phyloP scores from a whole-genome alignment of 805 yeast species.

The Blastobotrys americana region DNA sequence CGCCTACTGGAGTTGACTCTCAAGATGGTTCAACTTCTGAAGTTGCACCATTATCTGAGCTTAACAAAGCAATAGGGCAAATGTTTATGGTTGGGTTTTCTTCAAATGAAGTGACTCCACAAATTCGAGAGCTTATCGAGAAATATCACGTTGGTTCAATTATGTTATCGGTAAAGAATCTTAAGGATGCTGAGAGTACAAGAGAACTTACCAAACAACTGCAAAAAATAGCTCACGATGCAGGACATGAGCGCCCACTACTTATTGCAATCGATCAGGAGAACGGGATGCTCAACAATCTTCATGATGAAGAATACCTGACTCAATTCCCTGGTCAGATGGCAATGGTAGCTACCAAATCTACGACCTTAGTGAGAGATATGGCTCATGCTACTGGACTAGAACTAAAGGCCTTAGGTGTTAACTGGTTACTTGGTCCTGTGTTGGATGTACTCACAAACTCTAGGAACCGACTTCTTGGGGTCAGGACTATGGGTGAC shows the following conservation, averaged over 20 bases:
- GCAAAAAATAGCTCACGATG: slow-evolving; percentile 46
- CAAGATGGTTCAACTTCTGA: too few species aligned
- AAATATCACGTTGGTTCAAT: slow-evolving; percentile 46
- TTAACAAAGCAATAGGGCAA: slow-evolving; percentile 37
- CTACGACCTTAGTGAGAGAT: slow-evolving; percentile 42
- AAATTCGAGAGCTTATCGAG: slow-evolving; percentile 45
- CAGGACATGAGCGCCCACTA: slow-evolving; percentile 46
- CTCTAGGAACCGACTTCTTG: slow-evolving; percentile 48
- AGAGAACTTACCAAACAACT: slow-evolving; percentile 44
- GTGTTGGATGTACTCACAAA: slow-evolving; percentile 55
- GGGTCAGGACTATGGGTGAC: slow-evolving; percentile 55
- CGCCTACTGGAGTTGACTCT: too few species aligned
- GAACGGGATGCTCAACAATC: slow-evolving; percentile 55
- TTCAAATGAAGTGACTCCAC: slow-evolving; percentile 47
- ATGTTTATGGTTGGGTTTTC: slow-evolving; percentile 54
- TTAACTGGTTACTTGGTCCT: slow-evolving; percentile 52
- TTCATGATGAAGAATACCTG: slow-evolving; percentile 44
- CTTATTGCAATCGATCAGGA: slow-evolving; percentile 56
- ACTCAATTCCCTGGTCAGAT: slow-evolving; percentile 60
- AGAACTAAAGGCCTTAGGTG: slow-evolving; percentile 49
- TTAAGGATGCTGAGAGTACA: slow-evolving; percentile 42
- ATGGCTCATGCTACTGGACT: slow-evolving; percentile 48
- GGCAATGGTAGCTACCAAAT: slow-evolving; percentile 53
- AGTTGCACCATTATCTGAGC: slow-evolving; percentile 1
- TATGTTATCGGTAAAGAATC: slow-evolving; percentile 46